phyloP scores from a whole-genome alignment of 2,329 filamentous ascomycete genomes.

The Penicillium sp. region DNA sequence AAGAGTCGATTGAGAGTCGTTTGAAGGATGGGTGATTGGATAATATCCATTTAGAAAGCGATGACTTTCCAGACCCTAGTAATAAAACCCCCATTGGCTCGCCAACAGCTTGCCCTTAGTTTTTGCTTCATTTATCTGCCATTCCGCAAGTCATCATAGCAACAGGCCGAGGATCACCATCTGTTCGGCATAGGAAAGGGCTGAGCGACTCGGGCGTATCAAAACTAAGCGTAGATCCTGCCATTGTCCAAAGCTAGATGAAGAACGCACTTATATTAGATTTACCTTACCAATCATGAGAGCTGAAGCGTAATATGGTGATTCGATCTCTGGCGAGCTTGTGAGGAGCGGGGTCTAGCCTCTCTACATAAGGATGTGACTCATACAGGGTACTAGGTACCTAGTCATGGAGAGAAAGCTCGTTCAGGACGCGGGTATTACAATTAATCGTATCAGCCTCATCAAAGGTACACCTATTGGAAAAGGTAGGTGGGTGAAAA shows the following conservation, averaged over 20 bases:
- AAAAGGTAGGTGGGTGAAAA: too few relatives aligned
- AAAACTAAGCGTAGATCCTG: neutral
- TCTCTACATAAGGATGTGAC: too few relatives aligned
- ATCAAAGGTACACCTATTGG: too few relatives aligned
- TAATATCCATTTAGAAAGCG: conserved; percentile 13
- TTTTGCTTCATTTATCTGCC: conserved; percentile 2
- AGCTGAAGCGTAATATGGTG: too few relatives aligned
- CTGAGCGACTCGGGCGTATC: conserved; percentile 3
- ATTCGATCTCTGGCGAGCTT: too few relatives aligned
- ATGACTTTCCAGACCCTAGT: conserved; percentile 14
- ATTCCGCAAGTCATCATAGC: conserved; percentile 12
- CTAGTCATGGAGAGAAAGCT: too few relatives aligned
- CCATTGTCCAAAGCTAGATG: neutral
- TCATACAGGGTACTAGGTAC: too few relatives aligned
- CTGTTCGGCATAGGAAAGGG: conserved; percentile 2
- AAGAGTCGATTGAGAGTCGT: conserved; percentile 14
- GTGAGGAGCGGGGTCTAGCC: too few relatives aligned
- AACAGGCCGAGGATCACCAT: conserved; percentile 9
- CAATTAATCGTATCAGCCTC: too few relatives aligned
- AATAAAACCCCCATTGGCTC: neutral
- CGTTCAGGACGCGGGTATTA: too few relatives aligned
- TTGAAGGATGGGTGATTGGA: conserved; percentile 10
- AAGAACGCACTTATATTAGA: neutral
- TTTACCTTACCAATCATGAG: neutral
- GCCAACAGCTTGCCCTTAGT: neutral